Evolutionary conservation across 2,329 filamentous ascomycete species (phyloP).

Genomic region (Cladosporium sp.): DNA sequence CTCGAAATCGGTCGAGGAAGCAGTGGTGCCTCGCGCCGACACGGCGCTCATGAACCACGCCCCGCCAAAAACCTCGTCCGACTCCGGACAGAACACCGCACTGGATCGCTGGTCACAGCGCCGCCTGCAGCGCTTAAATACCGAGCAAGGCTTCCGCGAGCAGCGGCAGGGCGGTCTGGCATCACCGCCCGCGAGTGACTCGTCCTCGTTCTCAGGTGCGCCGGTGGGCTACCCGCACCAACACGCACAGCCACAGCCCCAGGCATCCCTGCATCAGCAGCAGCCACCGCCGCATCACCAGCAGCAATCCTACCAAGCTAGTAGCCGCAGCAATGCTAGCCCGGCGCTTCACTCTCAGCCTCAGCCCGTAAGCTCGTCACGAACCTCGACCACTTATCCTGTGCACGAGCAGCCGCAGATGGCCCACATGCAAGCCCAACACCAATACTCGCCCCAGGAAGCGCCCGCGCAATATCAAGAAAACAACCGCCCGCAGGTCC

Average conservation of each 20-base stretch:
- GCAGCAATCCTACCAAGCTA: conserved; percentile 13
- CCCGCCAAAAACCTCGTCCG: conserved; percentile 37
- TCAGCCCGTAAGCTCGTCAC: conserved; percentile 23
- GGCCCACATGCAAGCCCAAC: conserved; percentile 16
- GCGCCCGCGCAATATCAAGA: conserved; percentile 19
- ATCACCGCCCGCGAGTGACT: conserved; percentile 26
- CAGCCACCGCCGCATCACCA: conserved; percentile 29
- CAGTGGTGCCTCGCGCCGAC: conserved; percentile 19
- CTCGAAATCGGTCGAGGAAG: conserved; percentile 11
- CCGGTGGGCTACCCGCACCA: conserved; percentile 12
- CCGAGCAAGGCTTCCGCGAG: conserved; percentile 41
- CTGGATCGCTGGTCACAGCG: conserved; percentile 41
- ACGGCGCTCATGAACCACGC: conserved; percentile 34
- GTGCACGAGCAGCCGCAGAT: conserved; percentile 24
- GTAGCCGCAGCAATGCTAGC: conserved; percentile 26
- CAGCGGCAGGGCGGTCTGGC: conserved; percentile 36
- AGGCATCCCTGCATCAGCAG: conserved; percentile 32
- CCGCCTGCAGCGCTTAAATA: conserved; percentile 40
- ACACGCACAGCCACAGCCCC: conserved; percentile 29
- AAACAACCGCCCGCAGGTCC: conserved; percentile 26
- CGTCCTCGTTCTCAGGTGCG: conserved; percentile 20
- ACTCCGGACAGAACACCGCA: conserved; percentile 32
- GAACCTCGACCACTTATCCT: conserved; percentile 19
- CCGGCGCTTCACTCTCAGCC: conserved; percentile 29
- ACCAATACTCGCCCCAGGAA: conserved; percentile 31